Conservation (phyloP, 2,329 filamentous ascomycete genomes). For the Cercospora brassicicola region DNA sequence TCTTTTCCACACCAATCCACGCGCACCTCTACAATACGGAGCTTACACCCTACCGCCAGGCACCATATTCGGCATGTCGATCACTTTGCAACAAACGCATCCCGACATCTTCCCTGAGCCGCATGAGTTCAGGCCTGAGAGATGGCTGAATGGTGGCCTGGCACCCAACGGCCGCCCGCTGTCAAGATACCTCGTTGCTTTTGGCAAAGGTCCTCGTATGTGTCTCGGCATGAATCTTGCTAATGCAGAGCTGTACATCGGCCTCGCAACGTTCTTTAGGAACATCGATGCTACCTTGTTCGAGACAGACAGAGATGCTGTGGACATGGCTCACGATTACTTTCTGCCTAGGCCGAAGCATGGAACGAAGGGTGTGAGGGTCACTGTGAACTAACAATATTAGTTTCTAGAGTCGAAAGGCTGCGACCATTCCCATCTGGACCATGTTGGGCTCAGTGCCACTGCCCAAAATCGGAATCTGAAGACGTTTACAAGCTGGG, state of each 20-base stretch:
- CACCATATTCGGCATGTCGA: neutral
- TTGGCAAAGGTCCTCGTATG: conserved; percentile 13
- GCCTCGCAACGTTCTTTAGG: conserved; percentile 29
- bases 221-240: conserved; percentile 19
- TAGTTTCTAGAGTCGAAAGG: neutral
- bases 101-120: conserved; percentile 17
- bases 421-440: neutral
- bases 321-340: neutral
- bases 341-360: neutral
- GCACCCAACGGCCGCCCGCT: conserved; percentile 12
- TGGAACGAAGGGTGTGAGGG: neutral
- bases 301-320: neutral
- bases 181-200: conserved; percentile 16
- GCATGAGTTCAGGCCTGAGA: conserved; percentile 2
- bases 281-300: conserved; percentile 3
- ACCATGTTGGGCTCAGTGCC: neutral
- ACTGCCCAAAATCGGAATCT: neutral
- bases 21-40: neutral
- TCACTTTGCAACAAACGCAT: neutral
- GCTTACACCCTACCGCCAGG: neutral
- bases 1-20: conserved; percentile 4
- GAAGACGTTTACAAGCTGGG: neutral
- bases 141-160: conserved; percentile 6
- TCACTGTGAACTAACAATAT: neutral
- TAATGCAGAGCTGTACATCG: conserved; percentile 16